Evolutionary conservation across 2,329 filamentous ascomycete genomes (phyloP).

Genomic region (Capronia coronata): DNA sequence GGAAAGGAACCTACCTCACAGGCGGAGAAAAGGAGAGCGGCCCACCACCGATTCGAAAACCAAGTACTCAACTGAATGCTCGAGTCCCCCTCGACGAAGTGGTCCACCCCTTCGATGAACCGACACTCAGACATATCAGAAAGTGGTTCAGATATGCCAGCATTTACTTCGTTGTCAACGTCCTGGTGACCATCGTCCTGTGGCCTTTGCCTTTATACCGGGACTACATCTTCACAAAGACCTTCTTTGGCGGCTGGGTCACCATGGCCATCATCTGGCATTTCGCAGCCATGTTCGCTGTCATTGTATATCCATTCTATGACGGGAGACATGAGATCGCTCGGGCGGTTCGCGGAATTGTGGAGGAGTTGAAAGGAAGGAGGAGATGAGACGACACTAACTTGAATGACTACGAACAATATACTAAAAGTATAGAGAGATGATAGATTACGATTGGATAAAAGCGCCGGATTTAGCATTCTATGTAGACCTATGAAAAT

Average conservation of each 20-base stretch:
- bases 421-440: no score
- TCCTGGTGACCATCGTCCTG: constrained; percentile 24
- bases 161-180: constrained; percentile 27
- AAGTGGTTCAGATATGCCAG: constrained; percentile 26
- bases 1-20: constrained; percentile 9
- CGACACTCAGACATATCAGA: constrained; percentile 22
- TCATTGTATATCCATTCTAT: constrained; percentile 22
- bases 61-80: background rate
- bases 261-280: constrained; percentile 25
- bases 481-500: no score
- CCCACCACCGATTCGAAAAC: background rate
- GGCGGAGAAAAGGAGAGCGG: background rate
- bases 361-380: no score
- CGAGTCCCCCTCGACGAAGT: constrained; percentile 17
- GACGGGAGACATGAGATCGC: constrained; percentile 17
- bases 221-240: constrained; percentile 25
- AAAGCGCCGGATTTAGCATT: no score
- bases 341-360: background rate
- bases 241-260: constrained; percentile 25
- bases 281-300: constrained; percentile 20
- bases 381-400: no score
- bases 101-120: constrained; percentile 22
- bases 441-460: no score
- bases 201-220: constrained; percentile 27
- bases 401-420: no score